A percentile compares a stretch with the other conserved stretches of the same genome.
phyloP scores from a whole-genome alignment of 805 yeast genomes.

The Isabelozyma pseudorhagii region DNA sequence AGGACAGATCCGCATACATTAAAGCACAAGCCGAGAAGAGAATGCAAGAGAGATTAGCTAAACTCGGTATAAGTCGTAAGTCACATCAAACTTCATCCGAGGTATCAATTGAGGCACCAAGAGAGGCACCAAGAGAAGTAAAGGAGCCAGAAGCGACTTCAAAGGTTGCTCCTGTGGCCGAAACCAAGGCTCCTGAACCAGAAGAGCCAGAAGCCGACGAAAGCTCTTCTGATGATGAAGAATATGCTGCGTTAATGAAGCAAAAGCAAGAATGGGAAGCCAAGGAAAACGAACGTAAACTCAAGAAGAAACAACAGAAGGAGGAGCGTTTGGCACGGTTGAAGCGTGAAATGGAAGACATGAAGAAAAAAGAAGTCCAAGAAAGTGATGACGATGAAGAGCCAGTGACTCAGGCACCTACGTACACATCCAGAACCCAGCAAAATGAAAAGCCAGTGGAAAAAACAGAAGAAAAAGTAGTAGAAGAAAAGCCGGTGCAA shows the following conservation, averaged over 20 bases:
- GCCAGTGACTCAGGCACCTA: constrained; percentile 16
- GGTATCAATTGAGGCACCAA: background rate
- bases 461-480: constrained; percentile 1
- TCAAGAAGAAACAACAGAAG: constrained; percentile 54
- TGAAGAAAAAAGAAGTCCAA: constrained; percentile 29
- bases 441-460: constrained; percentile 1
- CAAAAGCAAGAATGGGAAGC: constrained; percentile 44
- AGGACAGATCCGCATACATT: constrained; percentile 73
- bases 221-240: constrained; percentile 37
- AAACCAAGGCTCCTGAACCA: constrained; percentile 2
- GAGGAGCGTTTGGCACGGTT: constrained; percentile 58
- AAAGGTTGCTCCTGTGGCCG: constrained; percentile 2
- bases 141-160: constrained; percentile 3
- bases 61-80: constrained; percentile 60
- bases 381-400: constrained; percentile 33
- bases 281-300: constrained; percentile 39
- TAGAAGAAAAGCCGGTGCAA: constrained; percentile 1
- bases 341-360: constrained; percentile 57
- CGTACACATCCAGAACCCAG: constrained; percentile 14
- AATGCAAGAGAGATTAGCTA: constrained; percentile 84
- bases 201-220: constrained; percentile 5
- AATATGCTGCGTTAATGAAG: constrained; percentile 46
- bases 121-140: background rate
- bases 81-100: background rate
- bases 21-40: constrained; percentile 73